Percentiles rank a stretch among this genome's conserved stretches.
phyloP scores from a whole-genome alignment of 2,329 filamentous ascomycete genomes.

The Cytospora chrysosperma region DNA sequence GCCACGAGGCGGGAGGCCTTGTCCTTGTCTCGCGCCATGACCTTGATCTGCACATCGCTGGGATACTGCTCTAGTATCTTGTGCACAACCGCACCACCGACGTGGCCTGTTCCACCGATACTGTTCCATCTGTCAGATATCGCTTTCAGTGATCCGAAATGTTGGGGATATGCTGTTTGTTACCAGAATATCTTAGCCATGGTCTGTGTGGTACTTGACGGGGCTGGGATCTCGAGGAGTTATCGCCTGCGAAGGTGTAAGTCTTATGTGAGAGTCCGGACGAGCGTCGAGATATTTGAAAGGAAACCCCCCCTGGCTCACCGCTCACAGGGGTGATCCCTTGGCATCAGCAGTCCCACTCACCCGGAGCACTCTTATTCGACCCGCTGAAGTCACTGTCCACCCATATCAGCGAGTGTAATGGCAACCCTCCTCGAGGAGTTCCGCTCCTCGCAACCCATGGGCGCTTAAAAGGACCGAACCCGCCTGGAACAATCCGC shows the following conservation, averaged over 20 bases:
- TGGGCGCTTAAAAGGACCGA: no score
- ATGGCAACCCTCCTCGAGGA: no score
- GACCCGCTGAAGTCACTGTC: not conserved
- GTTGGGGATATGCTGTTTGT: not conserved
- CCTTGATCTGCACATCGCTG: slow-evolving; percentile 16
- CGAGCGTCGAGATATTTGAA: not conserved
- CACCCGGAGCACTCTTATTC: not conserved
- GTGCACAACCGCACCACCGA: slow-evolving; percentile 27
- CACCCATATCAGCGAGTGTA: not conserved
- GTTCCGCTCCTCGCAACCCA: no score
- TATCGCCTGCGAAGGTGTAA: not conserved
- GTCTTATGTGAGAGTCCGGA: no score
- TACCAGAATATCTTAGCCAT: slow-evolving; percentile 14
- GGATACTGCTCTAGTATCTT: slow-evolving; percentile 21
- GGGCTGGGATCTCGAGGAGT: not conserved
- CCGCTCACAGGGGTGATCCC: not conserved
- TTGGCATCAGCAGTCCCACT: not conserved
- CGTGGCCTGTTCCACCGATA: slow-evolving; percentile 31
- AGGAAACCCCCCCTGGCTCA: not conserved
- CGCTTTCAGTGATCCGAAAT: no score
- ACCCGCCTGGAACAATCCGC: no score
- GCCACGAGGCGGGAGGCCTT: slow-evolving; percentile 19
- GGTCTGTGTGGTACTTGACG: not conserved
- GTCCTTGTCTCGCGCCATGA: slow-evolving; percentile 20
- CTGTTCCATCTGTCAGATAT: slow-evolving; percentile 26